A percentile compares a stretch with the other conserved stretches of the same genome.
Evolutionary conservation across 192 early-diverging fungal species (phyloP).

Genomic region (Tieghemiomyces parasiticus): DNA sequence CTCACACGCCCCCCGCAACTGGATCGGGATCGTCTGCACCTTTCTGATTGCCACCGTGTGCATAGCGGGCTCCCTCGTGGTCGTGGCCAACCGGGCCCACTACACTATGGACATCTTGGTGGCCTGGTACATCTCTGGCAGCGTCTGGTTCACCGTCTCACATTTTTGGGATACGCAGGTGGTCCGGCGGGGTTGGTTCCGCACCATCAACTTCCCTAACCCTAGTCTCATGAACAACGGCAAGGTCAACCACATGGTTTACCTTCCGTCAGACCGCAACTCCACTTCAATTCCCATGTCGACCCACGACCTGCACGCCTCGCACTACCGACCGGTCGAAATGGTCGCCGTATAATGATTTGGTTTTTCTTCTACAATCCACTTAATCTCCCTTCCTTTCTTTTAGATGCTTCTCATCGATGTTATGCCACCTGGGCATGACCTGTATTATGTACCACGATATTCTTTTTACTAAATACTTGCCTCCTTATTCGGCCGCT

Average conservation of each 20-base stretch:
- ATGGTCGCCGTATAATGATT: too few relatives aligned
- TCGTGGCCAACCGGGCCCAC: slow-evolving; percentile 47
- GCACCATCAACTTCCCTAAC: slow-evolving; percentile 28
- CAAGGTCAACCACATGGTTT: neutral
- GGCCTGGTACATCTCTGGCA: slow-evolving; percentile 37
- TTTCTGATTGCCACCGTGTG: slow-evolving; percentile 29
- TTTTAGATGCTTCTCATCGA: too few relatives aligned
- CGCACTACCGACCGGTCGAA: too few relatives aligned
- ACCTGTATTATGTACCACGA: too few relatives aligned
- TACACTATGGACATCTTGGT: slow-evolving; percentile 47
- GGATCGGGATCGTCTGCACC: slow-evolving; percentile 18
- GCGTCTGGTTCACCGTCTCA: slow-evolving; percentile 33
- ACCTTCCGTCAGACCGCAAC: too few relatives aligned
- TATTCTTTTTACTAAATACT: too few relatives aligned
- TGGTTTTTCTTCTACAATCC: too few relatives aligned
- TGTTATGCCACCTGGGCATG: too few relatives aligned
- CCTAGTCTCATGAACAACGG: neutral
- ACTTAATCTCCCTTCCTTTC: too few relatives aligned
- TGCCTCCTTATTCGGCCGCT: too few relatives aligned
- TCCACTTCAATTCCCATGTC: too few relatives aligned
- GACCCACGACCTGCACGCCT: too few relatives aligned
- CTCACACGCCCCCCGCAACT: slow-evolving; percentile 28
- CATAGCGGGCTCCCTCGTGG: slow-evolving; percentile 37
- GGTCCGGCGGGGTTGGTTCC: slow-evolving; percentile 24
- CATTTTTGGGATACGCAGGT: slow-evolving; percentile 37